These are phyloP conservation scores for Podaxis mareebaensis DNA, from an alignment of 768 basidiomycete species.

Conservation along the genomic window DNA sequence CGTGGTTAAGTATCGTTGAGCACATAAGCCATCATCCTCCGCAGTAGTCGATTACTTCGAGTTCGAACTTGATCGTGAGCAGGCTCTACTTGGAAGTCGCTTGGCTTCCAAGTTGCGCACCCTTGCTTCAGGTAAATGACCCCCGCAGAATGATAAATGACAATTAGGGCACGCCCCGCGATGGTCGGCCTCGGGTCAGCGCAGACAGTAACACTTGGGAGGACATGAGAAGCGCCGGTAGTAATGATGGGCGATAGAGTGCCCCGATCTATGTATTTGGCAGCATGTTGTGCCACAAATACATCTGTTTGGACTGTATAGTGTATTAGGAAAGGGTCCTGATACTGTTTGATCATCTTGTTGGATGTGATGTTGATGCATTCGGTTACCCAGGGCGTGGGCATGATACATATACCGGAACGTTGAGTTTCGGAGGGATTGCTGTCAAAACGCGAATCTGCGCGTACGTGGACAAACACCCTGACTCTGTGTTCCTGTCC, in stretches of 20 bases:
- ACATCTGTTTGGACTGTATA: background rate
- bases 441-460: background rate
- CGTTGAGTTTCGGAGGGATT: background rate
- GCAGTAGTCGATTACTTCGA: background rate
- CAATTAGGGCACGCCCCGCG: background rate
- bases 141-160: background rate
- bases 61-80: background rate
- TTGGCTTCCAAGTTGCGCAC: background rate
- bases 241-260: background rate
- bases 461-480: background rate
- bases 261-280: background rate
- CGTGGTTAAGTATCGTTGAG: no score
- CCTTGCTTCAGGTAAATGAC: background rate
- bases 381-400: no score
- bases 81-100: background rate
- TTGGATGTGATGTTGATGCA: background rate
- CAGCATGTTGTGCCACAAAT: background rate
- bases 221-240: background rate
- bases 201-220: background rate
- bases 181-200: background rate
- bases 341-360: background rate
- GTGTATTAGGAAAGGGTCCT: constrained; percentile 14
- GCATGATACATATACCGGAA: background rate
- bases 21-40: no score
- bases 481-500: background rate